phyloP scores from a whole-genome alignment of 2,329 filamentous ascomycete genomes.

The Colletotrichum sp. region DNA sequence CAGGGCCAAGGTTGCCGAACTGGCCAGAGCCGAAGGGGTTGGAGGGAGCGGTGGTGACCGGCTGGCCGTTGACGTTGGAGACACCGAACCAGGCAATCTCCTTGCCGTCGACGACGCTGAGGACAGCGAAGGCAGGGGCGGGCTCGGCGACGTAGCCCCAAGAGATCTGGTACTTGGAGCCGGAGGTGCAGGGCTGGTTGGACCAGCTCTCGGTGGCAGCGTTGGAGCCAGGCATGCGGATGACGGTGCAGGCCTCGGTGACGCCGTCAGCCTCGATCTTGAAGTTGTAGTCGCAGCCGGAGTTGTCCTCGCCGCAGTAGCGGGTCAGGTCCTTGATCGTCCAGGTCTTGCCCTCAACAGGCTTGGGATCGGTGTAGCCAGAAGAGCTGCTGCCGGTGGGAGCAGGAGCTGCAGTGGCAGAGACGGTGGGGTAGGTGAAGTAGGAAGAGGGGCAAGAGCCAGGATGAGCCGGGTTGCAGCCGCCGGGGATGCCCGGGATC shows the following conservation, averaged over 20 bases:
- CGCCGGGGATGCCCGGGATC: constrained; percentile 10
- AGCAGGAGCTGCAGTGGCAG: neutral
- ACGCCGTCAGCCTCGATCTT: constrained; percentile 1
- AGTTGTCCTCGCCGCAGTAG: neutral
- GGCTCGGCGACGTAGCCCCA: neutral
- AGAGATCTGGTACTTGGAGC: constrained; percentile 6
- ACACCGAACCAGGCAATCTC: constrained; percentile 4
- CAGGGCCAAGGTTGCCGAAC: constrained; percentile 9
- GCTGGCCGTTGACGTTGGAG: constrained; percentile 7
- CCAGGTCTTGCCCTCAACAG: constrained; percentile 4
- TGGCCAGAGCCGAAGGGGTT: constrained; percentile 13
- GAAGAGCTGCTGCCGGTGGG: neutral
- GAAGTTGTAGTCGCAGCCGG: constrained; percentile 17
- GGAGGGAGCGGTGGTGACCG: constrained; percentile 1
- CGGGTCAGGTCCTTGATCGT: constrained; percentile 7
- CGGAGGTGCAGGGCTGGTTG: constrained; percentile 4
- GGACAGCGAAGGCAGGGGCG: neutral
- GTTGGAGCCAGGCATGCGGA: neutral
- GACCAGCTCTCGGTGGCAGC: constrained; percentile 10
- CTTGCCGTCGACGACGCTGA: neutral
- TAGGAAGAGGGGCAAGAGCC: constrained; percentile 4
- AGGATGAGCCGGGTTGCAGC: constrained; percentile 8
- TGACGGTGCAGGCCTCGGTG: constrained; percentile 1
- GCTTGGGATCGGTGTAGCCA: neutral
- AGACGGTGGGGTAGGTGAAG: neutral